These are phyloP conservation scores for Cercospora sojina DNA, from an alignment of 2,329 filamentous ascomycete genomes.

Conservation along the genomic window DNA sequence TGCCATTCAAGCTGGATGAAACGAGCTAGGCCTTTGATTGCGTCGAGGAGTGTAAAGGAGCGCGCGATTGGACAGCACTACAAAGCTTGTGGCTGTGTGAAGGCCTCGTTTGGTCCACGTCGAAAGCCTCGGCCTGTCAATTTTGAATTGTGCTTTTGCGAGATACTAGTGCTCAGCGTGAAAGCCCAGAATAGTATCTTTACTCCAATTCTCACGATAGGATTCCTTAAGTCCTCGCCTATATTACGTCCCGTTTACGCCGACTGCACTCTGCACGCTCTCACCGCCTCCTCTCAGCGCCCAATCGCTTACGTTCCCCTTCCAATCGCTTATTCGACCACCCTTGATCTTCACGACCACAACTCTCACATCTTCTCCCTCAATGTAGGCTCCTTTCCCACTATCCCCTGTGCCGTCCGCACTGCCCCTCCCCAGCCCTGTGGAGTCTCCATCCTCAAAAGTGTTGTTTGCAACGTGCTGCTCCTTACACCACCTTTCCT, in stretches of 20 bases:
- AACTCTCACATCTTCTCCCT: constrained; percentile 79
- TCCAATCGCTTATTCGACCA: constrained; percentile 90
- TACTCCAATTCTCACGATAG: not conserved
- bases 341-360: constrained; percentile 82
- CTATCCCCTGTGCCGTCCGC: constrained; percentile 33
- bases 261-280: not conserved
- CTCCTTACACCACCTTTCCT: constrained; percentile 80
- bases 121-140: not conserved
- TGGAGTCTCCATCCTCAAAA: constrained; percentile 30
- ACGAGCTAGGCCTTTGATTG: not conserved
- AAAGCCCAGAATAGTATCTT: not conserved
- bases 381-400: constrained; percentile 67
- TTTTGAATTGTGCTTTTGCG: not conserved
- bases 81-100: too few species aligned
- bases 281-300: constrained; percentile 21
- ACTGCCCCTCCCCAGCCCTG: constrained; percentile 25
- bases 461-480: constrained; percentile 91
- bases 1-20: too few species aligned
- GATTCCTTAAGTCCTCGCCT: not conserved
- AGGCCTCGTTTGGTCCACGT: not conserved
- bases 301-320: constrained; percentile 88
- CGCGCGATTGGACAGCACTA: too few species aligned
- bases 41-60: not conserved
- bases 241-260: constrained; percentile 7
- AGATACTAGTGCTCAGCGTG: not conserved